These are phyloP conservation scores for Ceratocystis variospora DNA, from an alignment of 2,329 filamentous ascomycete species.

Conservation along the genomic window DNA sequence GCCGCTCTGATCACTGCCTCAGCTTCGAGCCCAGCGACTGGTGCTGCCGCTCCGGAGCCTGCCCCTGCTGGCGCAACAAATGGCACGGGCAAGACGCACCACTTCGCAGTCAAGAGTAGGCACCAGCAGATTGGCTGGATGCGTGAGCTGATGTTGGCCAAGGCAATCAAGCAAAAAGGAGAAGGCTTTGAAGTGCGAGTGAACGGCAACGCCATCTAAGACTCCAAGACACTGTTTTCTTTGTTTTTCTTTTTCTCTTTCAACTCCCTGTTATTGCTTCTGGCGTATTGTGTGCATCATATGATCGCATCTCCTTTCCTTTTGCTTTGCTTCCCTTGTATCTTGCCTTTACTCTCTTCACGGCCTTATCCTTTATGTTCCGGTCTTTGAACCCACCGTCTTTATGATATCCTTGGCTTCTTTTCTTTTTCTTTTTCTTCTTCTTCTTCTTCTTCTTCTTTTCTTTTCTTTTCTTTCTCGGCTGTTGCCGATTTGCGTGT, in stretches of 20 bases:
- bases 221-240: slow-evolving; percentile 10
- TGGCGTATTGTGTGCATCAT: background rate
- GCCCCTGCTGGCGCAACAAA: slow-evolving; percentile 36
- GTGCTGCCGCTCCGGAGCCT: slow-evolving; percentile 20
- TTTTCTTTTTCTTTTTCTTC: slow-evolving; percentile 5
- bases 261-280: slow-evolving; percentile 11
- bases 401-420: slow-evolving; percentile 13
- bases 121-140: slow-evolving; percentile 97
- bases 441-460: slow-evolving; percentile 13
- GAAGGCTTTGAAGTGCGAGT: slow-evolving; percentile 72
- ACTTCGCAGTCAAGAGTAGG: slow-evolving; percentile 77
- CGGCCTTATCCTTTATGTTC: slow-evolving; percentile 14
- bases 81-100: slow-evolving; percentile 68
- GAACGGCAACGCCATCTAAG: slow-evolving; percentile 61
- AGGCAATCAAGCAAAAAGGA: slow-evolving; percentile 70
- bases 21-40: slow-evolving; percentile 29
- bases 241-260: slow-evolving; percentile 13
- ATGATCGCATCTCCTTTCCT: slow-evolving; percentile 14
- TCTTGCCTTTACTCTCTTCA: slow-evolving; percentile 17
- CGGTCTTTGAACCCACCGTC: slow-evolving; percentile 14
- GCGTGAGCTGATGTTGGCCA: slow-evolving; percentile 82
- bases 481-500: no score
- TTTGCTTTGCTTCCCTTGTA: slow-evolving; percentile 19
- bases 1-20: slow-evolving; percentile 28
- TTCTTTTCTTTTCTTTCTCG: background rate